Conservation (phyloP, 1,139 yeast genomes). For the Eremothecium cymbalariae region DNA sequence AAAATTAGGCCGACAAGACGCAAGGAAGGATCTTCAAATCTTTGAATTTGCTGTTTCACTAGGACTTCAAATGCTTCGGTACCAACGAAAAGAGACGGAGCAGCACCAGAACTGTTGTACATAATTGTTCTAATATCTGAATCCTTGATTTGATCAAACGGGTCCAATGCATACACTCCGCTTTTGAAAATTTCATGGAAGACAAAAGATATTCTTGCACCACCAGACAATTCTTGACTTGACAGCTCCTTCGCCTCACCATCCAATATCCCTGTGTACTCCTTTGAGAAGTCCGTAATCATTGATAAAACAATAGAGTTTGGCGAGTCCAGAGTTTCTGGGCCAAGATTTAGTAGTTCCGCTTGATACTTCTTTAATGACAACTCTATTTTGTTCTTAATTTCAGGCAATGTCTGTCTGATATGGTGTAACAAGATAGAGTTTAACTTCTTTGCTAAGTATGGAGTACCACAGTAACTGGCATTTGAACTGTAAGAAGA, state of each 20-base stretch:
- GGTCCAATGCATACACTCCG: constrained; percentile 89
- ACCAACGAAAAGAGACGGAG: constrained; percentile 96
- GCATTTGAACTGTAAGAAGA: constrained; percentile 79
- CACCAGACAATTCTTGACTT: constrained; percentile 82
- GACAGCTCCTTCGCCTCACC: constrained; percentile 91
- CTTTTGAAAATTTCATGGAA: constrained; percentile 94
- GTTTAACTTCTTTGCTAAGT: constrained; percentile 86
- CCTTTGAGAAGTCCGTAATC: constrained; percentile 89
- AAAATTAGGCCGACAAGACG: constrained; percentile 86
- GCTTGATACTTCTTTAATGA: constrained; percentile 73
- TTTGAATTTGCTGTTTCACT: constrained; percentile 86
- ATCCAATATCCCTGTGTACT: constrained; percentile 81
- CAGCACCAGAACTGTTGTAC: constrained; percentile 95
- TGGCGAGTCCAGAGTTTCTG: constrained; percentile 82
- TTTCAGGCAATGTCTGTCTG: constrained; percentile 89
- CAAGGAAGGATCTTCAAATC: constrained; percentile 90
- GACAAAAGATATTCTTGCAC: constrained; percentile 96
- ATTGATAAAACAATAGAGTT: constrained; percentile 82
- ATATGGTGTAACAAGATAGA: constrained; percentile 87
- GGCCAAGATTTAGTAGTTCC: constrained; percentile 71
- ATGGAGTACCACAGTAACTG: constrained; percentile 92
- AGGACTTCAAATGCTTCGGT: constrained; percentile 95
- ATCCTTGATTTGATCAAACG: constrained; percentile 94
- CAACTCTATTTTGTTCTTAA: constrained; percentile 81
- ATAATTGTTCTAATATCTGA: constrained; percentile 95